Base-by-base conservation (phyloP, 2,329 filamentous ascomycete genomes). In the Furcasterigmium sp. region DNA sequence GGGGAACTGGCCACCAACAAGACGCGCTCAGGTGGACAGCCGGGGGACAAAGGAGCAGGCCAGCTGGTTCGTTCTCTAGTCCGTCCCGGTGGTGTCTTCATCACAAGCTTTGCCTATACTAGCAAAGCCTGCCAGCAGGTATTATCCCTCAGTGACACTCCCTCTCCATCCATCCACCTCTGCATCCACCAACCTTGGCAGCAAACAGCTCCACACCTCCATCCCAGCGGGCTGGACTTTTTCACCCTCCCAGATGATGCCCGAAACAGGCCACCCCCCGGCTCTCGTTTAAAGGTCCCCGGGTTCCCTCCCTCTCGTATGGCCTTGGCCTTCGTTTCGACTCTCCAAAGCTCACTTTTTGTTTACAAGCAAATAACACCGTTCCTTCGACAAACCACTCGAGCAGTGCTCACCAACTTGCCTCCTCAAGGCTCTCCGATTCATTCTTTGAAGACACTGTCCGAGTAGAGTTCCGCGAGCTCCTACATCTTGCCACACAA, bases 391-490 rank as follows among this genome's bases (percentile, higher is more conserved):
- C 26, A 36, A 45, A 35, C 39, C 35, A 29, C 46, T 37, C 42
- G 46, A 48, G 46, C 46, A 47, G 46, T 39, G 46, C 46, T 48
- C 46, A 46, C 29, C 44, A 37, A 44, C 37, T 44, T 42, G 14
- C 43, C 41, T 40, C 39, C 28, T n/a, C n/a, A n/a, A n/a, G n/a
- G n/a, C n/a, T n/a, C n/a, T n/a, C n/a, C 34, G 14, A 46, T 48
- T 48, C 46, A 45, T 45, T 45, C 40, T 17, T 49, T 44, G 38
- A 19, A 26, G 39, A 37, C 28, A 14, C 37, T 29, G 39, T 34
- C 28, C 34, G 34, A 34, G 23, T 26, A 46, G 47, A 45, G 47
- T 49, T 49, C 47, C 44, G 45, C 19, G 47, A 49, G 44, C 47
- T 47, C 39, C 32, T 32, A 26, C 42, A 37, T 32, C 34, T 39